phyloP scores from a whole-genome alignment of 257 asterid species.

The Lantana camara region DNA sequence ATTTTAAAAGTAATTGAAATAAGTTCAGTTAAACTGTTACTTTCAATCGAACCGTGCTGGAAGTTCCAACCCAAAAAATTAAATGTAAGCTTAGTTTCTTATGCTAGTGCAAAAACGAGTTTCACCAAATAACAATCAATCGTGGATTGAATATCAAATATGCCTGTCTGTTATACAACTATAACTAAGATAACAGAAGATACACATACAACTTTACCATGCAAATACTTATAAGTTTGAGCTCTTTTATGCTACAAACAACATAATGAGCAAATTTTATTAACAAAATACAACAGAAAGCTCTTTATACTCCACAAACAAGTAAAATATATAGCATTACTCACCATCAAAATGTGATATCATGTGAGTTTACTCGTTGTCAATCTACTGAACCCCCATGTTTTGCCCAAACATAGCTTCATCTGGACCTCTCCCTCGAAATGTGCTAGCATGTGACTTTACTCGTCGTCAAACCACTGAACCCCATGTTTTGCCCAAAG shows the following conservation, averaged over 20 bases:
- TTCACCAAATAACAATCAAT: too few relatives aligned
- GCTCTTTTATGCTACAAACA: neutral
- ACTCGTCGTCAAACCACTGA: conserved; percentile 43
- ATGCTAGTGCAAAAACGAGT: too few relatives aligned
- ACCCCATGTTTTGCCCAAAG: conserved; percentile 54
- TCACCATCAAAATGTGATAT: neutral
- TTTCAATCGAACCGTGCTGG: too few relatives aligned
- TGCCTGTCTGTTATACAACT: too few relatives aligned
- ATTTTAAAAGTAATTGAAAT: too few relatives aligned
- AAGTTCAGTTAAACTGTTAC: too few relatives aligned
- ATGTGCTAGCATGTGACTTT: neutral
- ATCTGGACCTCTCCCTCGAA: conserved; percentile 52
- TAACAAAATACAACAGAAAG: too few relatives aligned
- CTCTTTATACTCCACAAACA: too few relatives aligned
- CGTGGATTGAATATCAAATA: neutral
- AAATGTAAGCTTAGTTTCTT: too few relatives aligned
- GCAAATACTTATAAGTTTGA: neutral
- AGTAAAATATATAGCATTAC: neutral
- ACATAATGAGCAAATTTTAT: too few relatives aligned
- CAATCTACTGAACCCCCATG: conserved; percentile 46
- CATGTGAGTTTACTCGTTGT: conserved; percentile 27
- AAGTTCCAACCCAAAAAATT: too few relatives aligned
- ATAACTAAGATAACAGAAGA: neutral
- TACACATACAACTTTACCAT: neutral
- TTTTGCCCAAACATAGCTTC: conserved; percentile 52